Evolutionary conservation across 371 early-diverging fungal species (phyloP), one percentile per base, ranked within the genome.

Genomic region (Capillidium heterosporum): DNA sequence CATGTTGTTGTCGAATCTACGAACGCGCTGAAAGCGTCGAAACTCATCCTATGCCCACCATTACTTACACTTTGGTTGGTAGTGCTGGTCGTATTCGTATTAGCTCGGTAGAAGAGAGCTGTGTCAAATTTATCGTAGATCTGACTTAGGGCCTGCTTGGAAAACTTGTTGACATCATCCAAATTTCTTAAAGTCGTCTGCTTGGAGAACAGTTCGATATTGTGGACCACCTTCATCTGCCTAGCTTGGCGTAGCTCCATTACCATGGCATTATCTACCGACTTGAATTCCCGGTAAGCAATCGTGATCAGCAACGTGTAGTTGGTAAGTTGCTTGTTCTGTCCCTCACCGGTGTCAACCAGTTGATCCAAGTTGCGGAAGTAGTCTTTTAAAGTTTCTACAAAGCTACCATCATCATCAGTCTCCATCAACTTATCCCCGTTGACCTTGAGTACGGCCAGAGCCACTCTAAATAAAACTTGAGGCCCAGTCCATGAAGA

Each of bases 171-270:
- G 4, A 73, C 72, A 43, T 82, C 74, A 0, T 74, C 67, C 26
- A 96, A 66, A 61, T 89, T 87, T 17, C 95, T 81, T 27, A 95
- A 71, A 17, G 84, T 76, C 0, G 84, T 82, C 60, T 91, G 82
- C 59, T 93, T 95, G 0, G 95, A 85, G 59, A 88, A 97, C 29
- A 81, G 80, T 66, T 92, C 92, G 59, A 97, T 83, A 21, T 87
- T 85, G 58, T 95, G 94, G n/a, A 91, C 87, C 15, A 95, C 90
- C 61, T 89, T 88, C 56, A 93, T 77, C 68, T 92, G 92, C 63
- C 84, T 81, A n/a, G 80, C 76, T 49, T 85, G 81, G 35, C 98
- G 77, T 53, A 93, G 68, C 49, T 91, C 91, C 3, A 75, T 70
- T 26, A 97, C 78, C 59, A 74, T 63, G 10, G 81, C 84, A 29